phyloP scores from a whole-genome alignment of 2,329 filamentous ascomycete genomes.

The Nothopassalora personata region DNA sequence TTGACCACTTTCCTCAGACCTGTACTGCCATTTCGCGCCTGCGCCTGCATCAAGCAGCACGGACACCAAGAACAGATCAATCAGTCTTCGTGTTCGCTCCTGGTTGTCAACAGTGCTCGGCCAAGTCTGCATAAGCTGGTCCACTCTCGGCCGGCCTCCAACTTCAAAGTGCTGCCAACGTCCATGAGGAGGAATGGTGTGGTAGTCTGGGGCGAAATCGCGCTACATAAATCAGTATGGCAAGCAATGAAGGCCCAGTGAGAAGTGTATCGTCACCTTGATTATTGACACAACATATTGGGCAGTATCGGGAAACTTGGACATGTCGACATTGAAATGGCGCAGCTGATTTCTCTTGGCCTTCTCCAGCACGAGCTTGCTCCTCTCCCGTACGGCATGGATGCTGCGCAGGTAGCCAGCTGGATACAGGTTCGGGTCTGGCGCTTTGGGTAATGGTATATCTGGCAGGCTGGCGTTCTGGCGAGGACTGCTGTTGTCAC shows the following conservation, averaged over 20 bases:
- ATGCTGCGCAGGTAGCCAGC: slow-evolving; percentile 87
- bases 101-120: slow-evolving; percentile 62
- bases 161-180: slow-evolving; percentile 79
- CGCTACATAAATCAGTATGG: slow-evolving; percentile 42
- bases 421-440: slow-evolving; percentile 82
- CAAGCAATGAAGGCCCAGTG: not conserved
- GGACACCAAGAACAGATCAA: slow-evolving; percentile 74
- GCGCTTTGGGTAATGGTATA: slow-evolving; percentile 74
- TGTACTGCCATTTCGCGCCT: slow-evolving; percentile 86
- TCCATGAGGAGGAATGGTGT: slow-evolving; percentile 77
- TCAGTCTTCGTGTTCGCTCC: slow-evolving; percentile 67
- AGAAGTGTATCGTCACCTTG: slow-evolving; percentile 56
- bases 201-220: slow-evolving; percentile 64
- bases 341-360: slow-evolving; percentile 70
- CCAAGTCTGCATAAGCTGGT: slow-evolving; percentile 66
- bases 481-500: slow-evolving; percentile 35
- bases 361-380: slow-evolving; percentile 67
- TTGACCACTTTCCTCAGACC: slow-evolving; percentile 79
- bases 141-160: slow-evolving; percentile 69
- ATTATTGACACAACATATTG: slow-evolving; percentile 88
- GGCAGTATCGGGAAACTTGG: slow-evolving; percentile 77
- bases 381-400: slow-evolving; percentile 77
- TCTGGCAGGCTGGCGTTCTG: slow-evolving; percentile 49
- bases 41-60: slow-evolving; percentile 84
- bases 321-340: slow-evolving; percentile 85